phyloP scores from a whole-genome alignment of 208 protist species.

The Acanthamoeba culbertsoni region DNA sequence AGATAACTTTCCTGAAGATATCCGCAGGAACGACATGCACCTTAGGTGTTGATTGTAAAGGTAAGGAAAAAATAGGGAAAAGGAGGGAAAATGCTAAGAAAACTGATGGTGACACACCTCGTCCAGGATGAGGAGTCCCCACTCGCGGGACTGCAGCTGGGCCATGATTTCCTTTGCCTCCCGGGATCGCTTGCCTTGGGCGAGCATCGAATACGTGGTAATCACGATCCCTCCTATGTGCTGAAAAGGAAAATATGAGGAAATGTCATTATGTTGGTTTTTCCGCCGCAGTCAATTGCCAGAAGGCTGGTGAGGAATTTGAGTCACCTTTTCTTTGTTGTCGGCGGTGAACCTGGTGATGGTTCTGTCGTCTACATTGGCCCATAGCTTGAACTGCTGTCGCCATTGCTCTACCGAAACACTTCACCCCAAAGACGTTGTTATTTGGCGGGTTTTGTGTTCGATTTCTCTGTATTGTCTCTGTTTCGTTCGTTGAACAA shows the following conservation, averaged over 20 bases:
- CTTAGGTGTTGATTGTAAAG: conserved; percentile 76
- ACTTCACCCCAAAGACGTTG: conserved; percentile 93
- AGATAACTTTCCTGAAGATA: conserved; percentile 93
- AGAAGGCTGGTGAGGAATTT: neutral
- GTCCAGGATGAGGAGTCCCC: conserved; percentile 99
- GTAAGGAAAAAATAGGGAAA: neutral
- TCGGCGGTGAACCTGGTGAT: conserved; percentile 93
- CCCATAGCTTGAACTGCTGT: conserved; percentile 93
- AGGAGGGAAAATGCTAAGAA: neutral
- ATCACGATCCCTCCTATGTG: conserved; percentile 88
- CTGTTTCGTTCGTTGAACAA: too few relatives aligned
- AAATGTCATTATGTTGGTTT: neutral
- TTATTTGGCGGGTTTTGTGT: too few relatives aligned
- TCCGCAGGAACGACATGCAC: conserved; percentile 98
- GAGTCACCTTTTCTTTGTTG: conserved; percentile 84
- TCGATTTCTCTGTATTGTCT: conserved; percentile 99
- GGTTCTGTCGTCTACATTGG: conserved; percentile 82
- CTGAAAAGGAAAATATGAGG: neutral
- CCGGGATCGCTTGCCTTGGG: conserved; percentile 83
- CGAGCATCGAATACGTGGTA: conserved; percentile 98
- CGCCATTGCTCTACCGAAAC: conserved; percentile 96
- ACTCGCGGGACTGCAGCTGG: conserved; percentile 82
- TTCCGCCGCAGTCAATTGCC: neutral
- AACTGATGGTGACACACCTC: conserved; percentile 61
- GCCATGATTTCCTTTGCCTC: conserved; percentile 90